These are phyloP conservation scores for Alternaria consortialis DNA, from an alignment of 2,329 filamentous ascomycete species.

Conservation along the genomic window DNA sequence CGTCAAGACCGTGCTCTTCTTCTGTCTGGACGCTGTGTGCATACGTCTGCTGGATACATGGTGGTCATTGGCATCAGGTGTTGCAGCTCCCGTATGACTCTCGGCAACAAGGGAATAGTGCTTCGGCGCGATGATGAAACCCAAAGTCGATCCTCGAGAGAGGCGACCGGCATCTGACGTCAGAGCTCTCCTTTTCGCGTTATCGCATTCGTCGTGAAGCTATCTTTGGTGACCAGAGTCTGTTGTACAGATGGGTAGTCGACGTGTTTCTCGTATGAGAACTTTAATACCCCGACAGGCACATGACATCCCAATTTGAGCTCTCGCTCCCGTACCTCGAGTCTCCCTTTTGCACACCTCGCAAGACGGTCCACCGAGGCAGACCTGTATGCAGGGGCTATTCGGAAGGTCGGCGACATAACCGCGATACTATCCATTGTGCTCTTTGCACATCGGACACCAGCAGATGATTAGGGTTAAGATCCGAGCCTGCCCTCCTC, in stretches of 20 bases:
- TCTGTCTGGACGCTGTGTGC: conserved; percentile 35
- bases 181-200: conserved; percentile 57
- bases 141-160: conserved; percentile 60
- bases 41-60: conserved; percentile 40
- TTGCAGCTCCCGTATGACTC: conserved; percentile 45
- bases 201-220: conserved; percentile 57
- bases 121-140: conserved; percentile 51
- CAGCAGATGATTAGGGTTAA: conserved; percentile 93
- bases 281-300: conserved; percentile 75
- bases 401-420: conserved; percentile 75
- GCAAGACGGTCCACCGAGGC: conserved; percentile 29
- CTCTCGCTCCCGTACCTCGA: conserved; percentile 57
- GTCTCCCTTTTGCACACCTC: conserved; percentile 50
- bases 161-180: conserved; percentile 62
- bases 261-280: conserved; percentile 80
- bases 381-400: conserved; percentile 53
- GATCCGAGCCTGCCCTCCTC: conserved; percentile 79
- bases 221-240: conserved; percentile 71
- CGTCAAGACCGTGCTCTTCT: conserved; percentile 52
- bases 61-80: conserved; percentile 44
- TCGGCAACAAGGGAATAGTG: conserved; percentile 18
- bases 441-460: conserved; percentile 61
- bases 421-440: conserved; percentile 57
- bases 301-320: conserved; percentile 72
- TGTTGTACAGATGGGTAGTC: conserved; percentile 75